Evolutionary conservation across 306 rosid genomes (phyloP).

Genomic region (Arachis hypogaea): DNA sequence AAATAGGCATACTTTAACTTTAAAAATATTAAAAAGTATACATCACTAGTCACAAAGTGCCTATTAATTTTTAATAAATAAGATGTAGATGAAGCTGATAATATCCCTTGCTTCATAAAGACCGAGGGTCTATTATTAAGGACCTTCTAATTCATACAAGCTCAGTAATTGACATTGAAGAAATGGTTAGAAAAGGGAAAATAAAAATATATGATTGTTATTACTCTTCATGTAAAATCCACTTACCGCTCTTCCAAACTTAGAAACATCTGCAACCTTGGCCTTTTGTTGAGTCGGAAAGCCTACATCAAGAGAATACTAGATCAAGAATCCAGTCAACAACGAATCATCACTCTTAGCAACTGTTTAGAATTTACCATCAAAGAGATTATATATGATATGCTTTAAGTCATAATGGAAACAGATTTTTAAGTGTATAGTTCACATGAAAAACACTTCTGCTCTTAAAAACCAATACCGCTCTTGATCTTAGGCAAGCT

Average conservation of each 20-base stretch:
- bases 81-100: background rate
- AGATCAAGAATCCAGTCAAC: constrained; percentile 27
- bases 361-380: constrained; percentile 15
- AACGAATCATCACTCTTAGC: constrained; percentile 10
- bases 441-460: constrained; percentile 13
- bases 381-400: background rate
- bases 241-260: constrained; percentile 77
- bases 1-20: too few relatives aligned
- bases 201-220: background rate
- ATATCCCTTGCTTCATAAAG: constrained; percentile 26
- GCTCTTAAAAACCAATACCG: background rate
- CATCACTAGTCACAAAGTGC: too few relatives aligned
- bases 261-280: constrained; percentile 71
- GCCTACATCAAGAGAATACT: constrained; percentile 48
- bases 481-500: background rate
- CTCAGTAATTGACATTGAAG: background rate
- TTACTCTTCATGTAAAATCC: constrained; percentile 30
- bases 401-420: constrained; percentile 15
- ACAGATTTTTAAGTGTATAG: background rate
- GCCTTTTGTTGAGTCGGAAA: constrained; percentile 58
- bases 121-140: constrained; percentile 1
- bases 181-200: background rate
- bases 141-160: constrained; percentile 19
- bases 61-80: background rate
- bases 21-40: too few relatives aligned